phyloP scores from a whole-genome alignment of 768 basidiomycete genomes.

The Amanita fuliginea region DNA sequence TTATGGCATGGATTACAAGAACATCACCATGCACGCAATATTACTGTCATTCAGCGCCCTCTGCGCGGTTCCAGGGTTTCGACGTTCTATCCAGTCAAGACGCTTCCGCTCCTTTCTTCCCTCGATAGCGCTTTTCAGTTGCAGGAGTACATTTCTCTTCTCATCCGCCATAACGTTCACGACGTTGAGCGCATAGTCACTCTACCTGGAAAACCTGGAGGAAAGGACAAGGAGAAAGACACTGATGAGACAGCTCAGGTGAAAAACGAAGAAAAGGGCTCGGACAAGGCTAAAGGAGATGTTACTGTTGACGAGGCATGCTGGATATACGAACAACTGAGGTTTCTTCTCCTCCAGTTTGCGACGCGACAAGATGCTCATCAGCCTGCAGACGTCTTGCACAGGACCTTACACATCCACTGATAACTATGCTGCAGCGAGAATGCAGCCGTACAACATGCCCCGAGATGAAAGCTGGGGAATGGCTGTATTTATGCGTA shows the following conservation, averaged over 20 bases:
- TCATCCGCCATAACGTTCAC: constrained; percentile 80
- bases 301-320: constrained; percentile 68
- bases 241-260: constrained; percentile 15
- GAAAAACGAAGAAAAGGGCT: constrained; percentile 19
- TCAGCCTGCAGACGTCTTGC: constrained; percentile 58
- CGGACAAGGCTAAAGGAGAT: constrained; percentile 29
- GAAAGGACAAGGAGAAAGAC: constrained; percentile 15
- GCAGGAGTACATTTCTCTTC: constrained; percentile 86
- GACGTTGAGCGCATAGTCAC: constrained; percentile 79
- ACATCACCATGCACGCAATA: too few species aligned
- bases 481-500: constrained; percentile 95
- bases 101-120: constrained; percentile 54
- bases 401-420: constrained; percentile 77
- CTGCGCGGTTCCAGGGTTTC: constrained; percentile 69
- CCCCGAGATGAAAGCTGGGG: constrained; percentile 98
- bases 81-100: constrained; percentile 70
- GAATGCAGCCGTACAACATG: constrained; percentile 82
- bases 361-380: constrained; percentile 1
- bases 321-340: constrained; percentile 65
- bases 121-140: constrained; percentile 91
- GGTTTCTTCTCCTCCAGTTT: constrained; percentile 19
- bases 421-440: constrained; percentile 76
- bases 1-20: too few species aligned
- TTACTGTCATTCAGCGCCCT: constrained; percentile 49
- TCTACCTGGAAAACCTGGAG: constrained; percentile 46